These are phyloP conservation scores for Copromyces sp. DNA, from an alignment of 495 filamentous ascomycete species.

Conservation along the genomic window DNA sequence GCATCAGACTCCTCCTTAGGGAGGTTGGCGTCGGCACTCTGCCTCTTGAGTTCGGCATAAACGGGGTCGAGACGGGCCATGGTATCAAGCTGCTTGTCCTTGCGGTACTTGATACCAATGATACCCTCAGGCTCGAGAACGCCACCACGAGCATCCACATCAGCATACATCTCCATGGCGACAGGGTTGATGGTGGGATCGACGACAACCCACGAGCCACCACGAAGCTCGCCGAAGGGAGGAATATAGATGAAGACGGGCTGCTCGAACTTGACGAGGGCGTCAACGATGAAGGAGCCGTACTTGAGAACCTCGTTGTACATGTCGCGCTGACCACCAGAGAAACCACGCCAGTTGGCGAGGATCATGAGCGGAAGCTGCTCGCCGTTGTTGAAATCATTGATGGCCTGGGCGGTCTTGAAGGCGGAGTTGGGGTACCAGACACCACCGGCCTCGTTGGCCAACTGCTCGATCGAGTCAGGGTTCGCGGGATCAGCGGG, in stretches of 20 bases:
- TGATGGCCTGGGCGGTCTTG: slow-evolving; percentile 98
- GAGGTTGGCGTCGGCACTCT: slow-evolving; percentile 55
- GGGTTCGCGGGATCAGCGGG: slow-evolving; percentile 98
- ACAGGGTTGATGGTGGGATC: slow-evolving; percentile 96
- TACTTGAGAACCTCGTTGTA: slow-evolving; percentile 99
- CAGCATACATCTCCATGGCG: slow-evolving; percentile 99
- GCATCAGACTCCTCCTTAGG: slow-evolving; percentile 60
- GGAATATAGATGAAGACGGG: slow-evolving; percentile 98
- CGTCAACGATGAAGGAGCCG: slow-evolving; percentile 96
- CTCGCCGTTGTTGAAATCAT: slow-evolving; percentile 98
- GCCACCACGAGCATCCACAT: slow-evolving; percentile 90
- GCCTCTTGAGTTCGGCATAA: slow-evolving; percentile 74
- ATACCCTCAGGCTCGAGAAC: slow-evolving; percentile 98
- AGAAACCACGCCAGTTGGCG: slow-evolving; percentile 99
- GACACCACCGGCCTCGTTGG: slow-evolving; percentile 90
- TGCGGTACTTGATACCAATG: slow-evolving; percentile 94
- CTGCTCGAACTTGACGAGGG: slow-evolving; percentile 96
- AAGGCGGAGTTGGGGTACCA: slow-evolving; percentile 99
- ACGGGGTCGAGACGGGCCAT: slow-evolving; percentile 88
- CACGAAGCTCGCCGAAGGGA: slow-evolving; percentile 90
- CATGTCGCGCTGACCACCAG: slow-evolving; percentile 98
- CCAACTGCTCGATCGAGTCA: slow-evolving; percentile 90
- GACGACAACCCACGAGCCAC: slow-evolving; percentile 98
- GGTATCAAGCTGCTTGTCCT: slow-evolving; percentile 93
- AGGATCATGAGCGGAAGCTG: slow-evolving; percentile 98